phyloP scores from a whole-genome alignment of 2,329 filamentous ascomycete genomes.

The Myriosclerotinia scirpicola region DNA sequence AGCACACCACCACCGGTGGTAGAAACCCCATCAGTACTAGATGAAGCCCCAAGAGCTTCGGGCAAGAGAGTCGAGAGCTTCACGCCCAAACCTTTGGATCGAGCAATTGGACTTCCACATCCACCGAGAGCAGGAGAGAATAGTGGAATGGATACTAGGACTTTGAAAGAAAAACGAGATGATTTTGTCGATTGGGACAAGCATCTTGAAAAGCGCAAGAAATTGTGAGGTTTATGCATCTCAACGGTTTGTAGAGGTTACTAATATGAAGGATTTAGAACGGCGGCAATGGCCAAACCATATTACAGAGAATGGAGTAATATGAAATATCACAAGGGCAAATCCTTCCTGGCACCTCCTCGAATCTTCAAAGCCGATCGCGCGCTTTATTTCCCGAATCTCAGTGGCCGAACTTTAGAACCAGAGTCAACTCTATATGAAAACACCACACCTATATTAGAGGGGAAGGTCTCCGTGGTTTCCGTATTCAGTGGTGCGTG shows the following conservation, averaged over 20 bases:
- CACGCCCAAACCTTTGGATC: slow-evolving; percentile 58
- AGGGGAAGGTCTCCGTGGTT: slow-evolving; percentile 74
- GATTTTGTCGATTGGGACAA: slow-evolving; percentile 86
- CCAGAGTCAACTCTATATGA: slow-evolving; percentile 48
- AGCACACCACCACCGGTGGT: slow-evolving; percentile 24
- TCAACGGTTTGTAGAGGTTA: not conserved
- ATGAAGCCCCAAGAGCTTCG: slow-evolving; percentile 59
- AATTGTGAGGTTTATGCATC: slow-evolving; percentile 56
- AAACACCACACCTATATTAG: slow-evolving; percentile 75
- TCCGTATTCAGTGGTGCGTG: slow-evolving; percentile 79
- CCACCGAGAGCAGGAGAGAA: slow-evolving; percentile 80
- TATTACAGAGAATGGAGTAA: slow-evolving; percentile 97
- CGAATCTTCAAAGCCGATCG: slow-evolving; percentile 80
- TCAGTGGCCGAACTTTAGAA: slow-evolving; percentile 74
- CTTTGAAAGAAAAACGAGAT: slow-evolving; percentile 65
- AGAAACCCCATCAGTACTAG: slow-evolving; percentile 48
- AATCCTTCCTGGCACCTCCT: slow-evolving; percentile 84
- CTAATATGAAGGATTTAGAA: slow-evolving; percentile 48
- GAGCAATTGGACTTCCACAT: slow-evolving; percentile 78
- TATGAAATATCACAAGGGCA: slow-evolving; percentile 78
- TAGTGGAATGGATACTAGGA: slow-evolving; percentile 69
- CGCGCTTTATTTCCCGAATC: slow-evolving; percentile 91
- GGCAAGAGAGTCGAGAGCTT: slow-evolving; percentile 57
- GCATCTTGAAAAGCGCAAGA: slow-evolving; percentile 72
- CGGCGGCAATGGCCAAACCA: slow-evolving; percentile 74